phyloP scores from a whole-genome alignment of 306 rosid genomes.

The Prunus mira region DNA sequence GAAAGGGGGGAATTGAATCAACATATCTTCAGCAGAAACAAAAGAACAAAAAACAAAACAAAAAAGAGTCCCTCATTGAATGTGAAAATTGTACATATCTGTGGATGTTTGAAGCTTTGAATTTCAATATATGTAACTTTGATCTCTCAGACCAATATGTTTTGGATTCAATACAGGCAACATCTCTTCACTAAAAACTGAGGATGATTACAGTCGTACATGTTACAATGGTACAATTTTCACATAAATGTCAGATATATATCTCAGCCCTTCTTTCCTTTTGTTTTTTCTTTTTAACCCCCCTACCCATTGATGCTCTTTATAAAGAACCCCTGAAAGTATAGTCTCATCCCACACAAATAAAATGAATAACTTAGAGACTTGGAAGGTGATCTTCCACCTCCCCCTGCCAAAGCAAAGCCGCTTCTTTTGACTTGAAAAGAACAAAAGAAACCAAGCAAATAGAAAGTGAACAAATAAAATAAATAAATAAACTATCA shows the following conservation, averaged over 20 bases:
- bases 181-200: conserved; percentile 80
- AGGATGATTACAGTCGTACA: conserved; percentile 55
- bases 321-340: conserved; percentile 22
- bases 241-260: conserved; percentile 24
- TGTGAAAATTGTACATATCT: background rate
- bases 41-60: too few species aligned
- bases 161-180: conserved; percentile 27
- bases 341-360: conserved; percentile 48
- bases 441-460: conserved; percentile 35
- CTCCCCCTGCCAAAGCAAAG: conserved; percentile 44
- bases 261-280: conserved; percentile 18
- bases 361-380: conserved; percentile 62
- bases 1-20: too few species aligned
- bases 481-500: conserved; percentile 20
- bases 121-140: background rate
- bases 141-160: background rate
- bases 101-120: background rate
- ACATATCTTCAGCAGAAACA: too few species aligned
- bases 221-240: conserved; percentile 51
- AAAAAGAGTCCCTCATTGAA: background rate
- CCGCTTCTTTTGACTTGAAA: conserved; percentile 44
- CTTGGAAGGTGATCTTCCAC: conserved; percentile 87
- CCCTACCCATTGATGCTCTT: conserved; percentile 20
- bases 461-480: conserved; percentile 24
- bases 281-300: conserved; percentile 12